Evolutionary conservation across 257 asterid species (phyloP).

Genomic region (Schizonepeta tenuifolia): DNA sequence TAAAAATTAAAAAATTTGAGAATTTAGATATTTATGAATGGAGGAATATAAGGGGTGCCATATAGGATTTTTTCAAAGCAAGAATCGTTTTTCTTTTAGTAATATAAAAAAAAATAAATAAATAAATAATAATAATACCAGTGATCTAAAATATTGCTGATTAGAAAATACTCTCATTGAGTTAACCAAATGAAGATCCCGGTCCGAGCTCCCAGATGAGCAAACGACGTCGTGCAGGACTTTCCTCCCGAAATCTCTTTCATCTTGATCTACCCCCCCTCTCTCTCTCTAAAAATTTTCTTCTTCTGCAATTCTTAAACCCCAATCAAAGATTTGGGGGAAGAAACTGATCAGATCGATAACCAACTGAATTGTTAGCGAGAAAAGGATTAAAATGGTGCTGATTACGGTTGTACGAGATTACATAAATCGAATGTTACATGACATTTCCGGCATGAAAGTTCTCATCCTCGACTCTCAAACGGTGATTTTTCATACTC

Average conservation of each 20-base stretch:
- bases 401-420: constrained; percentile 70
- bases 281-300: constrained; percentile 10
- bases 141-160: no score
- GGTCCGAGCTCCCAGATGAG: constrained; percentile 2
- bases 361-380: constrained; percentile 9
- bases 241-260: constrained; percentile 5
- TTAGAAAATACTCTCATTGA: no score
- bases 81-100: no score
- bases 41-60: no score
- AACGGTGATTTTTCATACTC: constrained; percentile 56
- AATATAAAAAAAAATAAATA: no score
- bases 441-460: constrained; percentile 97
- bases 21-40: no score
- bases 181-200: neutral
- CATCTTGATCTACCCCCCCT: constrained; percentile 22
- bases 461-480: constrained; percentile 90
- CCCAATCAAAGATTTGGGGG: constrained; percentile 27
- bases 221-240: constrained; percentile 33
- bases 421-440: constrained; percentile 85
- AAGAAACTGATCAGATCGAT: constrained; percentile 36
- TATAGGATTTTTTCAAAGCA: no score
- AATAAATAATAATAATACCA: no score
- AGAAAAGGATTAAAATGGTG: constrained; percentile 55
- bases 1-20: no score
- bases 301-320: constrained; percentile 39